Evolutionary conservation across 1,139 yeast genomes (phyloP).

Genomic region (Debaryomycetaceae sp.): DNA sequence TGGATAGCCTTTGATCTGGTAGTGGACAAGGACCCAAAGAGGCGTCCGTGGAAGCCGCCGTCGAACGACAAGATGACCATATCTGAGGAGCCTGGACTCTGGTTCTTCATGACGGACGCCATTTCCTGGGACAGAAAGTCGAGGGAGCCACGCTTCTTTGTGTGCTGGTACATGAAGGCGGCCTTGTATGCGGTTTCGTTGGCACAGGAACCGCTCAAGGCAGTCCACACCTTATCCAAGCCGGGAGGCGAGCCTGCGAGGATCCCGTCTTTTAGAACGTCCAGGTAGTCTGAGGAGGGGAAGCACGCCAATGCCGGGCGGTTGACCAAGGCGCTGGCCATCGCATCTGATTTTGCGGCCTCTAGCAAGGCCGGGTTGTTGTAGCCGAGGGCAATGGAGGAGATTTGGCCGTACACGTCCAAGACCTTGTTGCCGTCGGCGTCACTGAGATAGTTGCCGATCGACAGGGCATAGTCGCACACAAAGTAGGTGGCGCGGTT

Average conservation of each 20-base stretch:
- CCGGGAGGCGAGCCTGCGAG: conserved; percentile 65
- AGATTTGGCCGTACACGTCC: conserved; percentile 63
- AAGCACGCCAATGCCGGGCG: conserved; percentile 72
- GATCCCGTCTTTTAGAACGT: conserved; percentile 43
- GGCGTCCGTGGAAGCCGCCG: conserved; percentile 66
- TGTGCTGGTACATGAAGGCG: conserved; percentile 64
- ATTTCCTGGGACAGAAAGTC: conserved; percentile 49
- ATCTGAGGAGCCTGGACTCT: conserved; percentile 59
- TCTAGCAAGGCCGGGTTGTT: conserved; percentile 59
- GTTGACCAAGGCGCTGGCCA: conserved; percentile 57
- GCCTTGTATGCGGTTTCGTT: conserved; percentile 72
- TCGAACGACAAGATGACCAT: conserved; percentile 60
- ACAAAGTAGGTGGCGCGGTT: conserved; percentile 61
- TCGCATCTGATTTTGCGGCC: conserved; percentile 52
- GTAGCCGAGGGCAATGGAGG: conserved; percentile 67
- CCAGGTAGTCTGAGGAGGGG: conserved; percentile 46
- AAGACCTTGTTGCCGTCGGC: conserved; percentile 56
- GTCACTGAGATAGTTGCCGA: conserved; percentile 64
- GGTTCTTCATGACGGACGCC: conserved; percentile 51
- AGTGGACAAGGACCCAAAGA: conserved; percentile 62
- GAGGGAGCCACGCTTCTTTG: conserved; percentile 42
- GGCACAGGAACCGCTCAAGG: conserved; percentile 65
- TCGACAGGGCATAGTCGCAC: conserved; percentile 52
- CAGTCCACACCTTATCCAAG: conserved; percentile 54
- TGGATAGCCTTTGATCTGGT: conserved; percentile 70